These are phyloP conservation scores for Phialophora verrucosa DNA, from an alignment of 2,329 filamentous ascomycete species.

Conservation along the genomic window DNA sequence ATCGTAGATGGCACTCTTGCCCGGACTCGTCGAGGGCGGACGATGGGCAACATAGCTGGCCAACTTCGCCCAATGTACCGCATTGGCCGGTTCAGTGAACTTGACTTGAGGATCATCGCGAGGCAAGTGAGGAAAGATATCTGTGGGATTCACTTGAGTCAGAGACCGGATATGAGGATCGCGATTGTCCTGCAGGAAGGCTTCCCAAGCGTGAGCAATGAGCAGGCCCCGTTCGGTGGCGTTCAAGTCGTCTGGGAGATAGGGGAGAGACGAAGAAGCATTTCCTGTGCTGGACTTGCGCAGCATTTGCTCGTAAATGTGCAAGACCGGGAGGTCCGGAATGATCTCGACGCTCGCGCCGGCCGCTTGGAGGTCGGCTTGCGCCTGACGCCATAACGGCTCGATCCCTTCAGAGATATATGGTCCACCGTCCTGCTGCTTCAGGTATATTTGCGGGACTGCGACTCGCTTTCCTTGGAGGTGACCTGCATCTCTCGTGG, in stretches of 20 bases:
- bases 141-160: slow-evolving; percentile 50
- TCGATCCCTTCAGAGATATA: slow-evolving; percentile 24
- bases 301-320: slow-evolving; percentile 36
- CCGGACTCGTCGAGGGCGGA: background rate
- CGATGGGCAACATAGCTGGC: slow-evolving; percentile 15
- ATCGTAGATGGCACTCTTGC: slow-evolving; percentile 23
- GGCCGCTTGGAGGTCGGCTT: slow-evolving; percentile 40
- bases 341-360: slow-evolving; percentile 45
- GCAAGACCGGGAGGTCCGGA: slow-evolving; percentile 44
- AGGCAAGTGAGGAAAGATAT: slow-evolving; percentile 46
- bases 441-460: slow-evolving; percentile 45
- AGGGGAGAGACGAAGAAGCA: slow-evolving; percentile 39
- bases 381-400: slow-evolving; percentile 43
- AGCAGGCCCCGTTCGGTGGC: slow-evolving; percentile 55
- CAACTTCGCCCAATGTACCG: slow-evolving; percentile 28
- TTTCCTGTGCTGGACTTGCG: background rate
- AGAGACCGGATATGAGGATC: slow-evolving; percentile 50
- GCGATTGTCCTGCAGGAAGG: slow-evolving; percentile 49
- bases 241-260: slow-evolving; percentile 55
- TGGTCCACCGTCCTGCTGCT: slow-evolving; percentile 10
- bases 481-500: slow-evolving; percentile 41
- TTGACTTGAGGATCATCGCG: slow-evolving; percentile 24
- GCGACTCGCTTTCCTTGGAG: slow-evolving; percentile 43
- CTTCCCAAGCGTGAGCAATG: slow-evolving; percentile 60
- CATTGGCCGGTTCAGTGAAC: slow-evolving; percentile 28